Evolutionary conservation across 2,329 filamentous ascomycete genomes (phyloP).

Genomic region (Pseudocercospora crystallina): DNA sequence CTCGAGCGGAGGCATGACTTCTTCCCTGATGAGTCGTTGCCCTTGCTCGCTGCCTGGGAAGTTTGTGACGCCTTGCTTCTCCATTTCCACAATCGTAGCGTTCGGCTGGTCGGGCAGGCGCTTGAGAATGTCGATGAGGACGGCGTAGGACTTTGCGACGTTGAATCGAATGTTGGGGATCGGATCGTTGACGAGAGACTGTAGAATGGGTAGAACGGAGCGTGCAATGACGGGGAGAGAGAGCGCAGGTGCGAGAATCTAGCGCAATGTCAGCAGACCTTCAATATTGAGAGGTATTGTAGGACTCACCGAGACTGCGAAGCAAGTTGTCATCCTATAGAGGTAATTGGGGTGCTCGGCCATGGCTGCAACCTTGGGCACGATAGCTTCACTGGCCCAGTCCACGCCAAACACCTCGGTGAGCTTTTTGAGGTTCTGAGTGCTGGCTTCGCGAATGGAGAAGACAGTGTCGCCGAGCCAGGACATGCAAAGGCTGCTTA

Average conservation of each 20-base stretch:
- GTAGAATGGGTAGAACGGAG: slow-evolving; percentile 92
- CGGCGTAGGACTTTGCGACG: slow-evolving; percentile 93
- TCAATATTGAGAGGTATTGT: background rate
- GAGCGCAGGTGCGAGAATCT: slow-evolving; percentile 93
- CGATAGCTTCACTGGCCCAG: slow-evolving; percentile 95
- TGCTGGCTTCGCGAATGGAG: slow-evolving; percentile 95
- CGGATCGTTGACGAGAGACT: slow-evolving; percentile 87
- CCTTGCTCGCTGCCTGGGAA: slow-evolving; percentile 45
- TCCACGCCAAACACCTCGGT: slow-evolving; percentile 98
- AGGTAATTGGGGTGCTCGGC: slow-evolving; percentile 97
- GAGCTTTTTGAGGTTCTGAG: slow-evolving; percentile 95
- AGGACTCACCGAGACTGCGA: slow-evolving; percentile 85
- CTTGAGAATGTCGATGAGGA: slow-evolving; percentile 87
- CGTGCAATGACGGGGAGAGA: slow-evolving; percentile 89
- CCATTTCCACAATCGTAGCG: slow-evolving; percentile 72
- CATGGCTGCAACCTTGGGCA: slow-evolving; percentile 98
- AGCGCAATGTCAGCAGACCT: slow-evolving; percentile 16
- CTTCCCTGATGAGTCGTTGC: slow-evolving; percentile 40
- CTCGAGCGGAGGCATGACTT: slow-evolving; percentile 84
- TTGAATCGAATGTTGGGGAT: slow-evolving; percentile 99
- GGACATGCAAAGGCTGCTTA: slow-evolving; percentile 93
- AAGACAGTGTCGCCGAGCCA: slow-evolving; percentile 99
- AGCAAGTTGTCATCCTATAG: slow-evolving; percentile 99
- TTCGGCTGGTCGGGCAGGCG: slow-evolving; percentile 78
- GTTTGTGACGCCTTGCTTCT: slow-evolving; percentile 68